Conservation (phyloP, 495 filamentous ascomycete genomes). For the Cairneyella variabilis region DNA sequence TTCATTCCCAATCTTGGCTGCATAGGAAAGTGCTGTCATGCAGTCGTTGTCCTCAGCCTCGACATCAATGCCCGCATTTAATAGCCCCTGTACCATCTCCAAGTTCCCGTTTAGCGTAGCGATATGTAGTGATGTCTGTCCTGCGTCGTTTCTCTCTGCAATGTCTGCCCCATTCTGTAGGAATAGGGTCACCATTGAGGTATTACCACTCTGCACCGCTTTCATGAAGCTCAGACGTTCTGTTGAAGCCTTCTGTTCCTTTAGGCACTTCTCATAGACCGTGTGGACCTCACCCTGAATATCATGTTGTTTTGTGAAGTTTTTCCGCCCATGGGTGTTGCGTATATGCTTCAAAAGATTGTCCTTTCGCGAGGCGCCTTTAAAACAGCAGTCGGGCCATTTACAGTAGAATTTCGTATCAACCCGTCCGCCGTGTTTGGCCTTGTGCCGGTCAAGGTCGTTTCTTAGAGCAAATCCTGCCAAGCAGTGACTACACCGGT, state of each 20-base stretch:
- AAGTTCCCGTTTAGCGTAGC: slow-evolving; percentile 14
- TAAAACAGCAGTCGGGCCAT: slow-evolving; percentile 18
- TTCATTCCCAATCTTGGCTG: slow-evolving; percentile 7
- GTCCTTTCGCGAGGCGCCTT: slow-evolving; percentile 19
- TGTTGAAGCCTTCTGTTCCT: slow-evolving; percentile 16
- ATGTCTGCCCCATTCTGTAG: slow-evolving; percentile 17
- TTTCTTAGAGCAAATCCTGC: slow-evolving; percentile 19
- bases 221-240: slow-evolving; percentile 17
- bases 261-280: slow-evolving; percentile 10
- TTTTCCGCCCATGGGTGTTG: slow-evolving; percentile 9
- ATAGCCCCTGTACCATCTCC: slow-evolving; percentile 12
- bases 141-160: slow-evolving; percentile 10
- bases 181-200: slow-evolving; percentile 5
- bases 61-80: slow-evolving; percentile 15
- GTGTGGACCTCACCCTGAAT: slow-evolving; percentile 6
- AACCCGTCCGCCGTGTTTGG: slow-evolving; percentile 17
- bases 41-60: slow-evolving; percentile 12
- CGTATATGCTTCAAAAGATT: slow-evolving; percentile 20
- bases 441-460: slow-evolving; percentile 18
- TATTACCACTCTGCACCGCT: slow-evolving; percentile 17
- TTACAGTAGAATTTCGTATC: slow-evolving; percentile 19
- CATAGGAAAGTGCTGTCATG: slow-evolving; percentile 12
- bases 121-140: slow-evolving; percentile 18
- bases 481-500: slow-evolving; percentile 9
- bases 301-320: slow-evolving; percentile 4